phyloP scores from a whole-genome alignment of 345 rosid species.

The Viola odorata region DNA sequence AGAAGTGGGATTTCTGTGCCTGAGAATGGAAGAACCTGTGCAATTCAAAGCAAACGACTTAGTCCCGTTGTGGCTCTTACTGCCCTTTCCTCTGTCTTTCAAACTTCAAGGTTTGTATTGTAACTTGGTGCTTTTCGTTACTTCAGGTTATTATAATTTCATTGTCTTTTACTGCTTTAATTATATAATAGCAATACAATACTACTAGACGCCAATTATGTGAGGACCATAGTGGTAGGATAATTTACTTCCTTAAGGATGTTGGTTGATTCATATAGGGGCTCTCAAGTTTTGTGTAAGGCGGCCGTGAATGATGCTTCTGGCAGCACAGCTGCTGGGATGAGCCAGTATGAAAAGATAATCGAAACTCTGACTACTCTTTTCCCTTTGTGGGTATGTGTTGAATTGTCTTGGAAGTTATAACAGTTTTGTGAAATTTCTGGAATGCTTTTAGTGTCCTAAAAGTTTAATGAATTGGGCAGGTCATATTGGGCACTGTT shows the following conservation, averaged over 20 bases:
- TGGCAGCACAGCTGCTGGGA: conserved; percentile 35
- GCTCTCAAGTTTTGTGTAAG: conserved; percentile 39
- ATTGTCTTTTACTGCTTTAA: not conserved
- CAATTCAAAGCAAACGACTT: conserved; percentile 27
- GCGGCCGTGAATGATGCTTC: conserved; percentile 67
- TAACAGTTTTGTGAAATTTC: not conserved
- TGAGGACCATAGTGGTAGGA: not conserved
- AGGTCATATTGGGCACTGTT: conserved; percentile 87
- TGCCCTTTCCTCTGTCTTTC: conserved; percentile 16
- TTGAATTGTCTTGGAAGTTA: conserved; percentile 5
- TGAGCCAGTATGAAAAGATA: conserved; percentile 68
- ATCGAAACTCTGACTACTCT: conserved; percentile 85
- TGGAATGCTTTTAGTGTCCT: not conserved
- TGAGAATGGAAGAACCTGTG: conserved; percentile 30
- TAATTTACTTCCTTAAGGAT: conserved; percentile 3
- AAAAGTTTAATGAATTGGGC: conserved; percentile 10
- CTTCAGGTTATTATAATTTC: not conserved
- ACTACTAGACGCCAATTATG: not conserved
- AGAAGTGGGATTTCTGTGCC: conserved; percentile 26
- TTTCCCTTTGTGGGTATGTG: conserved; percentile 83
- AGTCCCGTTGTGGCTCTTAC: conserved; percentile 36
- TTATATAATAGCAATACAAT: not conserved
- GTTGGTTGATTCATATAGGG: conserved; percentile 31
- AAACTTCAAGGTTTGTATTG: conserved; percentile 46
- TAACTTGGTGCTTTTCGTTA: conserved; percentile 12